These are phyloP conservation scores for Fonsecaea nubica DNA, from an alignment of 2,329 filamentous ascomycete species.

Conservation along the genomic window DNA sequence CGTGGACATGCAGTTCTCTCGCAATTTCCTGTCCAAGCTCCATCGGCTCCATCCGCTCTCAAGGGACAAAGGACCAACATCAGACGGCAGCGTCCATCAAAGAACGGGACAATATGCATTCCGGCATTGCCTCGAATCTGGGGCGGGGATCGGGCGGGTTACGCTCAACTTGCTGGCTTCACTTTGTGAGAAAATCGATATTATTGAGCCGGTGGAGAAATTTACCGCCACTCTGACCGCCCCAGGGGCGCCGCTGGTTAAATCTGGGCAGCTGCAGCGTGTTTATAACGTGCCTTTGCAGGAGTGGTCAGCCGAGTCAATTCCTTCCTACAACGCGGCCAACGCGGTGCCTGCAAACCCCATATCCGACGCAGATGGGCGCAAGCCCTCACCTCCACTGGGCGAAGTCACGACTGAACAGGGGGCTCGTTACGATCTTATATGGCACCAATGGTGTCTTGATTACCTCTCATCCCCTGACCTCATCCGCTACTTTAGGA, in stretches of 20 bases:
- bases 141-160: conserved; percentile 79
- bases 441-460: conserved; percentile 92
- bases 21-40: conserved; percentile 72
- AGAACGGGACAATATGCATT: conserved; percentile 18
- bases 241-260: conserved; percentile 25
- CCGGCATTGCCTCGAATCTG: conserved; percentile 60
- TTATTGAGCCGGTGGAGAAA: conserved; percentile 83
- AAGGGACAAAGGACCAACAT: too few relatives aligned
- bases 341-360: conserved; percentile 61
- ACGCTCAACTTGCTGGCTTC: conserved; percentile 77
- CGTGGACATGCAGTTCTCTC: conserved; percentile 73
- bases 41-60: conserved; percentile 46
- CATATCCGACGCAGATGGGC: conserved; percentile 59
- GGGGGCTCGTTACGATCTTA: conserved; percentile 69
- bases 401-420: conserved; percentile 32
- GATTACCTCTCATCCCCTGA: conserved; percentile 80
- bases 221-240: conserved; percentile 70
- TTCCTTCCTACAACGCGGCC: conserved; percentile 59
- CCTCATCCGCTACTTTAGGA: conserved; percentile 69
- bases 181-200: conserved; percentile 74
- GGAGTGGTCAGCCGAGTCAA: conserved; percentile 25
- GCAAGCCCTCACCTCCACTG: conserved; percentile 35
- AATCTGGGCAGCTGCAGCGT: conserved; percentile 24
- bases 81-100: neutral
- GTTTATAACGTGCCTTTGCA: conserved; percentile 34